phyloP scores from a whole-genome alignment of 805 yeast genomes.

The Osmozyma mogii region DNA sequence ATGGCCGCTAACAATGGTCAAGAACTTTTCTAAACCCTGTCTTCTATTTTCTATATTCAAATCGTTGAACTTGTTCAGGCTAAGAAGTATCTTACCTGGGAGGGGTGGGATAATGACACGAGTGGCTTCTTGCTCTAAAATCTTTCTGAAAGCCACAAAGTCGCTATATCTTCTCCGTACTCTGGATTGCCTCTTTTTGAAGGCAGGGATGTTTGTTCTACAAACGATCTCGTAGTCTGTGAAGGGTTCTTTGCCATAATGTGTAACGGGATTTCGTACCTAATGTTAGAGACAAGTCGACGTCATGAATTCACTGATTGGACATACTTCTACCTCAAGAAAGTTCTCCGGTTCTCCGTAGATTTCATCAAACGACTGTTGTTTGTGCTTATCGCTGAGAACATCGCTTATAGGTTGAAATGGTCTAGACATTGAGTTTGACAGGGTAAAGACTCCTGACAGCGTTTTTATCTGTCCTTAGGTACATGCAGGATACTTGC shows the following conservation, averaged over 20 bases:
- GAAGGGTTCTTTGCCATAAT: slow-evolving; percentile 57
- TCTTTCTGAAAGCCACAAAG: slow-evolving; percentile 71
- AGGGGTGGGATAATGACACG: slow-evolving; percentile 78
- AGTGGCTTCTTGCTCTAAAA: slow-evolving; percentile 67
- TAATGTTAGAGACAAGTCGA: slow-evolving; percentile 17
- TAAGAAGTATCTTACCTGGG: slow-evolving; percentile 78
- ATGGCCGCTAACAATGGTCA: slow-evolving; percentile 78
- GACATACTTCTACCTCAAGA: slow-evolving; percentile 75
- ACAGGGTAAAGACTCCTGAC: too few species aligned
- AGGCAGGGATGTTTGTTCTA: slow-evolving; percentile 85
- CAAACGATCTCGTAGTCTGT: slow-evolving; percentile 91
- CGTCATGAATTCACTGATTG: not conserved
- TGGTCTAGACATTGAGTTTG: slow-evolving; percentile 34
- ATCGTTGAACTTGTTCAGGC: slow-evolving; percentile 66
- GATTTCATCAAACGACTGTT: slow-evolving; percentile 67
- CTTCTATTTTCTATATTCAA: slow-evolving; percentile 78
- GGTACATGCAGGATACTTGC: too few species aligned
- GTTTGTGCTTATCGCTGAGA: slow-evolving; percentile 31
- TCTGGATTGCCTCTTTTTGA: slow-evolving; percentile 50
- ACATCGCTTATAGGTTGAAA: slow-evolving; percentile 39
- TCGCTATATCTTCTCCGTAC: slow-evolving; percentile 88
- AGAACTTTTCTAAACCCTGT: slow-evolving; percentile 74
- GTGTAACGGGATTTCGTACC: slow-evolving; percentile 70
- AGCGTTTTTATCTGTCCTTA: too few species aligned
- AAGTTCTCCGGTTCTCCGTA: slow-evolving; percentile 95